phyloP scores from a whole-genome alignment of 352 stramenopile genomes.

The Phytophthora tubulina region DNA sequence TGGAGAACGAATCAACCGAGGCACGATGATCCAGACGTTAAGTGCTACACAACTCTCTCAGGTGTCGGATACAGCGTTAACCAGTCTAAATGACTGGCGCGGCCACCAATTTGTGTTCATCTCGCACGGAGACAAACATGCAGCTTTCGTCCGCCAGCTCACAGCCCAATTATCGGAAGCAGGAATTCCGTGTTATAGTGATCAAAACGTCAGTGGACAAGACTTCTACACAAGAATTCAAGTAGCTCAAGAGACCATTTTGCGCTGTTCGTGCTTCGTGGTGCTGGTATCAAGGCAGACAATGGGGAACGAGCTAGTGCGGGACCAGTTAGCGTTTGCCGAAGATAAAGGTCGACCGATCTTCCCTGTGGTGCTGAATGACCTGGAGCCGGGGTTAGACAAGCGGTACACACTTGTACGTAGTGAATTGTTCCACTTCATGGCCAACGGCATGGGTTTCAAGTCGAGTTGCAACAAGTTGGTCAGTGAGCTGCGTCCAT shows the following conservation, averaged over 20 bases:
- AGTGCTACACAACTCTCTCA: conserved; percentile 2
- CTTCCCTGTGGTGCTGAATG: conserved; percentile 76
- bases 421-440: conserved; percentile 79
- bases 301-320: conserved; percentile 67
- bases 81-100: too few species aligned
- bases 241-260: conserved; percentile 62
- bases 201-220: conserved; percentile 20
- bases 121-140: conserved; percentile 32
- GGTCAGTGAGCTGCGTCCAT: neutral
- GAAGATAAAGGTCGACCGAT: conserved; percentile 82
- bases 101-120: conserved; percentile 22
- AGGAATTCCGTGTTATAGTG: conserved; percentile 26
- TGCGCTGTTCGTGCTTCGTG: conserved; percentile 73
- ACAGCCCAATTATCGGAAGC: neutral
- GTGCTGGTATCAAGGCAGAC: conserved; percentile 75
- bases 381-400: conserved; percentile 66
- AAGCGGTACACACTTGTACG: conserved; percentile 77
- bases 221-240: conserved; percentile 34
- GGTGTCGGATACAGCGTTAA: neutral
- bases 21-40: conserved; percentile 26
- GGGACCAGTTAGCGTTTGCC: conserved; percentile 80
- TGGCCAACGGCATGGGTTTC: conserved; percentile 60
- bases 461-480: conserved; percentile 53
- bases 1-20: conserved; percentile 15
- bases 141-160: conserved; percentile 14